Evolutionary conservation across 1,284 basidiomycete genomes (phyloP), one percentile per base, ranked within the genome.

Genomic region (Pyrrhoderma noxium): DNA sequence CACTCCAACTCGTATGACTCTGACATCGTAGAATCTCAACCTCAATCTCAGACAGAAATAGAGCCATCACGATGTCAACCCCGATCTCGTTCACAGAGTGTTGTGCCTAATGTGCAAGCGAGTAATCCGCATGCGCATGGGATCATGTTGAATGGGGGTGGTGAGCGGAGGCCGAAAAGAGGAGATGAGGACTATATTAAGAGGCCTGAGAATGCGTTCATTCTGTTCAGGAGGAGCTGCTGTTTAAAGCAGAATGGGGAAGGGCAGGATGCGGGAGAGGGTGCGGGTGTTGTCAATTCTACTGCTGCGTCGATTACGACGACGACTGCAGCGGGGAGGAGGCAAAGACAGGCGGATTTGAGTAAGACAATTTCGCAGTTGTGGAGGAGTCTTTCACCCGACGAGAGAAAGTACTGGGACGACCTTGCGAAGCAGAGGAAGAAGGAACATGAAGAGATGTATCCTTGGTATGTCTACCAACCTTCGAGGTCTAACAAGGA

Each of bases 151-250:
- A 9, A 61, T 61, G 54, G 60, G 53, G 54, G 64, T 55, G 7
- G 5, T 5, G 82, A 85, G 60, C 80, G 80, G 56, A 72, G 84
- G 57, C 84, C 84, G 3, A 83, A 77, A 68, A 83, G 80, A 68
- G 85, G 84, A 61, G 85, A 87, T 65, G 81, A 84, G 51, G 82
- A 85, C 64, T 87, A 87, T 63, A 78, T 87, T 69, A 87, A 87
- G 65, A 77, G 85, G 25, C 84, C 84, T 3, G 84, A 87, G 68
- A 87, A 87, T 61, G 85, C 85, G 19, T 87, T 87, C 72, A 87
- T 87, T 63, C 74, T 87, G 49, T 87, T 87, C 75, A 76, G 85
- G 52, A 75, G 84, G 57, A 78, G 82, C 60, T 83, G 80, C 67
- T 84, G 81, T 65, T 18, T 47, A 18, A 49, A 45, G 80, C 84